Evolutionary conservation across 139 green algal genomes (phyloP).

Genomic region (Chlamydomonas incerta): DNA sequence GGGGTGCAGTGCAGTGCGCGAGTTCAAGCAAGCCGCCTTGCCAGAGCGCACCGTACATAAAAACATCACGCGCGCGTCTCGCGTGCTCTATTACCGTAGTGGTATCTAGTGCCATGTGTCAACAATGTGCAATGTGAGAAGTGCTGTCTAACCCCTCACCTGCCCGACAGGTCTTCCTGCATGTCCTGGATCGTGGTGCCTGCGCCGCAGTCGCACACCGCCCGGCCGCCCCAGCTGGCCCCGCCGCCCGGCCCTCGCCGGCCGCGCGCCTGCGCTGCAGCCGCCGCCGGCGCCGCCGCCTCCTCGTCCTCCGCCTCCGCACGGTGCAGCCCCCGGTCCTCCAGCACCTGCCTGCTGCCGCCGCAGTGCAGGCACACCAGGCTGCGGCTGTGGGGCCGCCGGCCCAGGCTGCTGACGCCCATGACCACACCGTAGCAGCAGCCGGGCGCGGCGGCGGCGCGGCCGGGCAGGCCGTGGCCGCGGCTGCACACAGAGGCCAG

Average conservation of each 20-base stretch:
- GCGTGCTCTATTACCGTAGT: no score
- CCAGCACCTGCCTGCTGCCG: background rate
- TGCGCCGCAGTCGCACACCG: background rate
- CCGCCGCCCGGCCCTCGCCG: no score
- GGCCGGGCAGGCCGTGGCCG: background rate
- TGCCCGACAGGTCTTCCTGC: conserved; percentile 34
- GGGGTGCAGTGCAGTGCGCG: no score
- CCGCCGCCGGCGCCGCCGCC: background rate
- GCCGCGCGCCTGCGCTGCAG: background rate
- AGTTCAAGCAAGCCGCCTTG: no score
- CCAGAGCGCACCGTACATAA: no score
- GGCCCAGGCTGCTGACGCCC: background rate
- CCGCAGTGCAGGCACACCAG: conserved; percentile 29
- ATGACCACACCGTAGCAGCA: conserved; percentile 26
- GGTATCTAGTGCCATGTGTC: no score
- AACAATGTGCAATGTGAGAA: no score
- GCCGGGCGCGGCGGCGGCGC: background rate
- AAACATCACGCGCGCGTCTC: no score
- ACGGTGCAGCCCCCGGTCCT: background rate
- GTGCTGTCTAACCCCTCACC: no score
- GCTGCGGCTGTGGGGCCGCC: conserved; percentile 5
- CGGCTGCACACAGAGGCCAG: background rate
- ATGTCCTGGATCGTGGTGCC: background rate
- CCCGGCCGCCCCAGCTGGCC: background rate
- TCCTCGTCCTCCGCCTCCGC: background rate